Evolutionary conservation across 306 rosid genomes (phyloP), one percentile per base, ranked within the genome.

Genomic region (Betula pendula): DNA sequence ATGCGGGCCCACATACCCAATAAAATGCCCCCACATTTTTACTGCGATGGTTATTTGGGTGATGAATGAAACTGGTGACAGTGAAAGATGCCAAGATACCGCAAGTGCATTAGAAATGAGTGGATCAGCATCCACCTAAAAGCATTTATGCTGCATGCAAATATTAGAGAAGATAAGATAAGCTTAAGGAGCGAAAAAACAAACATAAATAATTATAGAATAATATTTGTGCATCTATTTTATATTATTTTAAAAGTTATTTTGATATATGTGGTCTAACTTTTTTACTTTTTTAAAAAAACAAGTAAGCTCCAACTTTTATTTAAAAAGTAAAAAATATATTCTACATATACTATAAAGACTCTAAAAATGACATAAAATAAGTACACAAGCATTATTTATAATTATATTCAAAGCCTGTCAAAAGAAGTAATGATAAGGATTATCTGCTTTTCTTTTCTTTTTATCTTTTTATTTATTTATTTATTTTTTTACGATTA

Each of bases 61-160:
- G 60, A 8, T 20, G 13, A 53, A 56, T 20, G 33, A 56, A 56
- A 56, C 15, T 24, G 33, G 33, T 3, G 63, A 25, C 33, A 24
- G 63, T 22, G 29, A 24, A 3, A 14, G 53, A 49, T 49, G 1
- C 19, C 16, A 3, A 14, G 53, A 49, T 49, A 1, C 19, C 16
- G 6, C 16, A 49, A 49, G 53, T 14, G 29, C 81, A 48, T 38
- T 4, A 70, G 71, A 79, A 69, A 76, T 73, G 76, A 67, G 78
- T 56, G 78, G 87, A 86, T 86, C 82, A 77, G 80, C 68, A 73
- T 75, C 85, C 90, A 82, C 81, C 90, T 49, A 70, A 82, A 75
- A 81, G 82, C 85, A 84, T 77, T 86, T 76, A 84, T 86, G 38
- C 56, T 74, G 73, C 77, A 53, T 73, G 75, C 27, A 63, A 31